Base-by-base conservation (phyloP, 2,329 filamentous ascomycete genomes). In the Colletotrichum nymphaeae region DNA sequence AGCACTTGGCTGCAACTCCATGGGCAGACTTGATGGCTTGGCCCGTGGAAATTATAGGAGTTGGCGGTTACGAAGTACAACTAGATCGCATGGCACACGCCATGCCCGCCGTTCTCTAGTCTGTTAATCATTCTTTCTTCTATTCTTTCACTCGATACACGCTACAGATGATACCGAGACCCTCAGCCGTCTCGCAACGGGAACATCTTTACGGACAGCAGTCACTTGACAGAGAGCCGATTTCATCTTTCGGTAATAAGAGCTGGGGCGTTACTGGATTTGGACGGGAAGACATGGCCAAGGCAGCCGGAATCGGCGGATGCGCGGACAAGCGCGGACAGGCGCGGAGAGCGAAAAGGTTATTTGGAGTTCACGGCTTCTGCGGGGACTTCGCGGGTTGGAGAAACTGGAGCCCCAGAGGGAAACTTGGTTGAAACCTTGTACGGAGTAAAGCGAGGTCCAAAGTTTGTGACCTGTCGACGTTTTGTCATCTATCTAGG, bases 1-100 rank as follows among this genome's bases (percentile, higher is more conserved):
- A 73, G n/a, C 71, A 62, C 28, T 46, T 73, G 16, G 32, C 53
- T 46, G 71, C 55, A 5, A 71, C 71, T 62, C 60, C 71, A 1
- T 73, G 60, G 71, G 62, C 55, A 11, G 67, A 71, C 19, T 22
- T 73, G 26, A 16, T 71, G 4, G 19, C 57, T 32, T 73, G 71
- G 71, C 71, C 71, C 14, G 65, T 62, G 3, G 67, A 73, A 35
- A 37, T 62, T 14, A 57, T 73, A 52, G 67, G 67, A 12, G 22
- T 37, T 14, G 67, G 67, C 3, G 53, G 60, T 19, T 60, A 73
- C n/a, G 67, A 71, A 28, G 6, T 52, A 3, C 67, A 62, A 7
- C 26, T 65, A 19, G 67, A 71, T 19, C 67, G 58, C 7, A 65
- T 73, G 59, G 49, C 22, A 8, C 67, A 71, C 7, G 56, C 60